These are phyloP conservation scores for Litsea cubeba DNA, from an alignment of 164 flowering plant genomes.

Conservation along the genomic window DNA sequence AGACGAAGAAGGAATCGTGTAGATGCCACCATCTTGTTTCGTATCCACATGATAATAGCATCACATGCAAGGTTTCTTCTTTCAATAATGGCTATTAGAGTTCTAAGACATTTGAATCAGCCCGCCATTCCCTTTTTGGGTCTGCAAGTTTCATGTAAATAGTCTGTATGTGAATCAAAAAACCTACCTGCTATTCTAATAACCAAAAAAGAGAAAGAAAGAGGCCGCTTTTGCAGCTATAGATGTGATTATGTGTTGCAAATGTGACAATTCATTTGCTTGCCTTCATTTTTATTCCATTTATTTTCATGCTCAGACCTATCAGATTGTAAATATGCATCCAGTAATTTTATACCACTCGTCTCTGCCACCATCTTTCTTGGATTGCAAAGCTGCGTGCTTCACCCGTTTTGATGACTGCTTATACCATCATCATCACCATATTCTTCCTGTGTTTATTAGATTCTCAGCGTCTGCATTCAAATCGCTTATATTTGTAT, in stretches of 20 bases:
- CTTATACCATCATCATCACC: no score
- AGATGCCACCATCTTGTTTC: neutral
- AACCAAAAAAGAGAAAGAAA: neutral
- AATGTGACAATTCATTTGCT: no score
- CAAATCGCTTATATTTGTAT: no score
- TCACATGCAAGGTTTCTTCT: conserved; percentile 3
- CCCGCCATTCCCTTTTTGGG: neutral
- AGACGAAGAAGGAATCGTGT: conserved; percentile 37
- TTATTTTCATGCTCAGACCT: no score
- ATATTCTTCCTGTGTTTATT: no score
- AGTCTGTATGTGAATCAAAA: neutral
- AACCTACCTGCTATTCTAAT: neutral
- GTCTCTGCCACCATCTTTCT: no score
- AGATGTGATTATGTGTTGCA: neutral
- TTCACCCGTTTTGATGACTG: no score
- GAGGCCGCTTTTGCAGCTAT: neutral
- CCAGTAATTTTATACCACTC: no score
- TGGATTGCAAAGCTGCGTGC: no score
- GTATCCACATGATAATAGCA: neutral
- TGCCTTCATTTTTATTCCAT: no score
- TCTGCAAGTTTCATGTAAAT: conserved; percentile 17
- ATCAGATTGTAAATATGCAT: no score
- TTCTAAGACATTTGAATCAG: conserved; percentile 6
- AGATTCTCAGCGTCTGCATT: no score
- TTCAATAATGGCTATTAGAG: conserved; percentile 3